Conservation (phyloP, 2,329 filamentous ascomycete species). For the Colletotrichum sp. region DNA sequence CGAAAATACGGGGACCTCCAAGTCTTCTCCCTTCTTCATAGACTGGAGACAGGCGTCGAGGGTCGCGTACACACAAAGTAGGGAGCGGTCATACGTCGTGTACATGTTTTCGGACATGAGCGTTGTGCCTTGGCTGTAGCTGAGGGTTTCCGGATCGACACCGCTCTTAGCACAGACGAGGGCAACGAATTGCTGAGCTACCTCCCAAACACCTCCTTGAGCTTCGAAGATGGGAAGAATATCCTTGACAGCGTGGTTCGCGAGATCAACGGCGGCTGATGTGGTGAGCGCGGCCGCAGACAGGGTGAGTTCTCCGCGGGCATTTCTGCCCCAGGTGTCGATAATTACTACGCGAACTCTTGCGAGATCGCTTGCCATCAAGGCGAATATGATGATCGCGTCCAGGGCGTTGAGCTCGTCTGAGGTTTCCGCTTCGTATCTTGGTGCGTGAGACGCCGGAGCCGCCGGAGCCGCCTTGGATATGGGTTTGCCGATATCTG, state of each 20-base stretch:
- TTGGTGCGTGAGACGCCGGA: neutral
- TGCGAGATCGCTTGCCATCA: neutral
- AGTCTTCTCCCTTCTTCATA: neutral
- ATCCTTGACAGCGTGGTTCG: neutral
- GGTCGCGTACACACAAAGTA: neutral
- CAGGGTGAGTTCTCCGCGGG: neutral
- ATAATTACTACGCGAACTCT: neutral
- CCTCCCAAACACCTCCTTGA: neutral
- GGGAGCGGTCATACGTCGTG: neutral
- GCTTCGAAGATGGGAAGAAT: neutral
- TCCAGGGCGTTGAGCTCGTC: neutral
- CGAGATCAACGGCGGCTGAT: neutral
- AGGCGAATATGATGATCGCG: neutral
- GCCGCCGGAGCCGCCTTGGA: neutral
- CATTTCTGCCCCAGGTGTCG: neutral
- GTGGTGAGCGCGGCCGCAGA: neutral
- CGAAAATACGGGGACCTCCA: fast-evolving
- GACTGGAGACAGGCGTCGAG: fast-evolving
- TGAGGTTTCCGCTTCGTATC: neutral
- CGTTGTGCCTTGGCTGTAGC: neutral
- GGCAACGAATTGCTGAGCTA: neutral
- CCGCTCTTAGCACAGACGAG: neutral
- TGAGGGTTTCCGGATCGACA: neutral
- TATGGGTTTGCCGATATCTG: neutral
- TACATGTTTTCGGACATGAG: neutral